A percentile compares a stretch with the other conserved stretches of the same genome.
These are phyloP conservation scores for Albizia julibrissin DNA, from an alignment of 306 rosid genomes.

Conservation along the genomic window DNA sequence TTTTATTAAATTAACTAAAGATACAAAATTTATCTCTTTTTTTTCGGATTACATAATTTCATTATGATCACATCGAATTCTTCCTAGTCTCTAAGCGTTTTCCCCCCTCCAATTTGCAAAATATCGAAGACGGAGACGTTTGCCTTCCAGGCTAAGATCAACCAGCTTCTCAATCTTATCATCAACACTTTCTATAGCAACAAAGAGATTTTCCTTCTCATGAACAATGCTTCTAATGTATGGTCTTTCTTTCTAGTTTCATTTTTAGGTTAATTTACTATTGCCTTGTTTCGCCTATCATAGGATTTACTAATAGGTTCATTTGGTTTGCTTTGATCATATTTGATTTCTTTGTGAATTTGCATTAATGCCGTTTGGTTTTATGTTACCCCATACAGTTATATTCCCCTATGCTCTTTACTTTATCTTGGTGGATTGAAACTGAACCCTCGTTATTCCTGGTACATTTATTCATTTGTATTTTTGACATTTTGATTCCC, in stretches of 20 bases:
- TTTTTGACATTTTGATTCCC: not conserved
- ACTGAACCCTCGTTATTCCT: not conserved
- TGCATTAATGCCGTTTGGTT: not conserved
- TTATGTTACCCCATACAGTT: not conserved
- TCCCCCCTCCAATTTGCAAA: not conserved
- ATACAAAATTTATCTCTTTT: no score
- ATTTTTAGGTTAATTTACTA: no score
- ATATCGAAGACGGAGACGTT: slow-evolving; percentile 84
- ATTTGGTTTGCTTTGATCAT: not conserved
- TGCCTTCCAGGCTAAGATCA: slow-evolving; percentile 95
- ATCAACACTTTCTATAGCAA: slow-evolving; percentile 97
- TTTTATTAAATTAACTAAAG: no score
- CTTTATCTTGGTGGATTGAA: not conserved
- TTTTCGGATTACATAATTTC: not conserved
- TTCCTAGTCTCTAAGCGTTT: not conserved
- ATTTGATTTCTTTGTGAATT: not conserved
- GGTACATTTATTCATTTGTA: no score
- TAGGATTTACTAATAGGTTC: not conserved
- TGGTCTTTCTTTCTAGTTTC: not conserved
- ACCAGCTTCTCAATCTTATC: slow-evolving; percentile 91
- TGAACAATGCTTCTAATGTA: slow-evolving; percentile 86
- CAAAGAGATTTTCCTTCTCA: slow-evolving; percentile 92
- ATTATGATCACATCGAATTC: no score
- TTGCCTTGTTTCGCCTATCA: no score
- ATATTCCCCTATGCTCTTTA: no score